Base-by-base conservation (phyloP, 73 alveolate genomes). In the Urostyla sp. region DNA sequence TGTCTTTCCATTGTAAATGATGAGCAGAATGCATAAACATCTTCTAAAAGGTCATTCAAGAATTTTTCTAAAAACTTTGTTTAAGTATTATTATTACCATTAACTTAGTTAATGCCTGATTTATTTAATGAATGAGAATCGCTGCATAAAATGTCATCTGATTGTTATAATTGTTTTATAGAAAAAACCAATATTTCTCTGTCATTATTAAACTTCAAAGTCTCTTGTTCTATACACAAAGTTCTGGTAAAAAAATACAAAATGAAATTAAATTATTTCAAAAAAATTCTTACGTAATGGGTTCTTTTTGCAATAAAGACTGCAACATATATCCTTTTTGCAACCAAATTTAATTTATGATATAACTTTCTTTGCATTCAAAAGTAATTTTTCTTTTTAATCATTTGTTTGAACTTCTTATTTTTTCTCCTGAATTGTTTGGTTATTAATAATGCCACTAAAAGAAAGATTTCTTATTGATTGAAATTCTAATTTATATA, bases 301-400 rank as follows among this genome's bases (percentile, higher is more conserved):
- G 53, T 77, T 44, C 30, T 46, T 58, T n/a, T 15, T n/a, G 59
- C 88, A 77, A 45, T 58, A 58, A 18, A 40, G 23, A 23, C 44
- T 40, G 37, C 28, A 77, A 58, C 88, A 77, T 6, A 77, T n/a
- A n/a, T 77, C 72, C 58, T 59, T 77, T 28, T 40, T 24, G 73
- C 88, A 77, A 1, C 88, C 88, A 0, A 20, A 15, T 34, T 26
- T 57, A 28, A 77, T 59, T 35, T 77, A 53, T 26, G 11, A 24
- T 26, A 77, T 23, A 24, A 77, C 59, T 35, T 28, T 45, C 32
- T 20, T 59, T 26, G 38, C n/a, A 58, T 28, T 30, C 23, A 6
- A 27, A 31, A 52, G 26, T 6, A 73, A 18, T 1, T 6, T 54
- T 20, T 13, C 38, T 31, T 77, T 37, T 52, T 15, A 30, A 15